These are phyloP conservation scores for Penicillium crustosum DNA, from an alignment of 2,329 filamentous ascomycete species.

Conservation along the genomic window DNA sequence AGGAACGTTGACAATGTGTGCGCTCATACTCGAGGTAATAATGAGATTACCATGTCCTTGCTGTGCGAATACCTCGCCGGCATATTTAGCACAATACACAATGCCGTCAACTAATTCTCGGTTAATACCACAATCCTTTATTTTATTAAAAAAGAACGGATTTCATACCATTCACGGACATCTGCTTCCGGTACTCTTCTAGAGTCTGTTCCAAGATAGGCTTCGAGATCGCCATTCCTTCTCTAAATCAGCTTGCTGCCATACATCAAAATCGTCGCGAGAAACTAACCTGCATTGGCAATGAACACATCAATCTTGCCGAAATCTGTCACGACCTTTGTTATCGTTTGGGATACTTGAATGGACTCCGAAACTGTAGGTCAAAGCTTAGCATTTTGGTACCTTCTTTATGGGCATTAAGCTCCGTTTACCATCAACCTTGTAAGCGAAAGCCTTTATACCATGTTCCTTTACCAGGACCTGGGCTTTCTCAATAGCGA, in stretches of 20 bases:
- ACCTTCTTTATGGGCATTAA: not conserved
- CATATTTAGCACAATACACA: constrained; percentile 47
- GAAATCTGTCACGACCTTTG: constrained; percentile 41
- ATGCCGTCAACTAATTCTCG: constrained; percentile 46
- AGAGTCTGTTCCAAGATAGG: constrained; percentile 55
- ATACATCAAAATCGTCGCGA: not conserved
- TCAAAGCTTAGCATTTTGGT: not conserved
- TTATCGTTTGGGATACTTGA: constrained; percentile 37
- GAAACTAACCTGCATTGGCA: constrained; percentile 43
- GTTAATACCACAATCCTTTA: not conserved
- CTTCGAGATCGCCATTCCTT: constrained; percentile 55
- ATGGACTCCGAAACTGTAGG: constrained; percentile 44
- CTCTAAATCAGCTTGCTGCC: constrained; percentile 3
- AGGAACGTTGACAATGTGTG: constrained; percentile 53
- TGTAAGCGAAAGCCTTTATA: constrained; percentile 45
- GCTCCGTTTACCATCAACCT: constrained; percentile 40
- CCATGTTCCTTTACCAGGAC: constrained; percentile 35
- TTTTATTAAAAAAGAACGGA: constrained; percentile 4
- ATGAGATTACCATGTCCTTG: constrained; percentile 49
- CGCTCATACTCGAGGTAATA: constrained; percentile 54
- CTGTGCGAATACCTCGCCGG: constrained; percentile 45
- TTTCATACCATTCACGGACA: constrained; percentile 54
- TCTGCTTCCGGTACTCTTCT: constrained; percentile 53
- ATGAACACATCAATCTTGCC: constrained; percentile 47
- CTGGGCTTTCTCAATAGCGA: constrained; percentile 40